phyloP scores from a whole-genome alignment of 2,329 filamentous ascomycete genomes.

The Cercospora zeina region DNA sequence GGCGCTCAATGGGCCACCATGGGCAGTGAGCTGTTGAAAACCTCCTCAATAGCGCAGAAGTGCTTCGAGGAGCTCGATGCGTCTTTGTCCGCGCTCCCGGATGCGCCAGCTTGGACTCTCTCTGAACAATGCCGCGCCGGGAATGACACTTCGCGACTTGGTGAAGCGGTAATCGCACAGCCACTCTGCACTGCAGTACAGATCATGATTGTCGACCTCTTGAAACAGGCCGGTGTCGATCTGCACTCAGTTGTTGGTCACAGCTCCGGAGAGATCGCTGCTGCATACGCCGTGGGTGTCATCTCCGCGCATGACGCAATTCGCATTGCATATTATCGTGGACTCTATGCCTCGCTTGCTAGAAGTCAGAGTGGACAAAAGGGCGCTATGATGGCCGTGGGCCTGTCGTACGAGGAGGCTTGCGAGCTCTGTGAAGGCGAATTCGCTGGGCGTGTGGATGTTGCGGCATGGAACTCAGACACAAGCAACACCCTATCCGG shows the following conservation, averaged over 20 bases:
- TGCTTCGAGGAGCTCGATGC: constrained; percentile 15
- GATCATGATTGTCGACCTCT: constrained; percentile 51
- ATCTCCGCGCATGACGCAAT: constrained; percentile 32
- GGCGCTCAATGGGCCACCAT: constrained; percentile 26
- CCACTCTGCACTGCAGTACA: constrained; percentile 59
- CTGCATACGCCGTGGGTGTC: constrained; percentile 16
- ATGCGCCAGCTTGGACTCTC: constrained; percentile 17
- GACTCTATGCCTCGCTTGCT: constrained; percentile 23
- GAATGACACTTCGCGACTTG: constrained; percentile 13
- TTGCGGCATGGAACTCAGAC: constrained; percentile 45
- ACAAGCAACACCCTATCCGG: constrained; percentile 51
- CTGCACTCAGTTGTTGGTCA: constrained; percentile 33
- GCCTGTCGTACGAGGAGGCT: constrained; percentile 18
- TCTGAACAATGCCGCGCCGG: constrained; percentile 25
- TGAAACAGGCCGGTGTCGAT: constrained; percentile 33
- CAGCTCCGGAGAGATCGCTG: constrained; percentile 22
- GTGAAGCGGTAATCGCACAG: constrained; percentile 47
- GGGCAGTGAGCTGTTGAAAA: constrained; percentile 19
- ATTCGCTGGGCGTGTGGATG: constrained; percentile 15
- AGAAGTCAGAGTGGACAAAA: constrained; percentile 10
- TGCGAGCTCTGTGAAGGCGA: constrained; percentile 7
- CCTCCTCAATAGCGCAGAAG: constrained; percentile 7
- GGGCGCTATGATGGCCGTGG: constrained; percentile 26
- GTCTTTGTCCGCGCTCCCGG: constrained; percentile 10
- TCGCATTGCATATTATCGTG: constrained; percentile 33